A percentile compares a stretch with the other conserved stretches of the same genome.
Evolutionary conservation across 495 filamentous ascomycete genomes (phyloP).

Genomic region (Hypoxylon trugodes): DNA sequence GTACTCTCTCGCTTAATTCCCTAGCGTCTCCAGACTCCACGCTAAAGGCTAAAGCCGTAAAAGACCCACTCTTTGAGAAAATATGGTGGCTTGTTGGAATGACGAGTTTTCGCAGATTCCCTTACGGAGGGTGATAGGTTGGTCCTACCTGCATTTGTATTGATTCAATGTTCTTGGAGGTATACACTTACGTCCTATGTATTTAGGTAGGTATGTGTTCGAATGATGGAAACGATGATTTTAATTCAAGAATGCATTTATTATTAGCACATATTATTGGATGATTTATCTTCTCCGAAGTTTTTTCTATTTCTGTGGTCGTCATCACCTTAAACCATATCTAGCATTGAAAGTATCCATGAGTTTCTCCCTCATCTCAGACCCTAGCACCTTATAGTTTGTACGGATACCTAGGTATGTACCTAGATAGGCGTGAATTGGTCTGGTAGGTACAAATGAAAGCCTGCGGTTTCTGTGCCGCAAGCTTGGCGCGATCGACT

Average conservation of each 20-base stretch:
- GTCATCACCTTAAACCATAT: too few species aligned
- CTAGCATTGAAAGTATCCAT: too few species aligned
- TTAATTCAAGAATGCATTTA: too few species aligned
- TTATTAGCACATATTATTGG: too few species aligned
- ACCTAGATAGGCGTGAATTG: not conserved
- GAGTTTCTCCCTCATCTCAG: not conserved
- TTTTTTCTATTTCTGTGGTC: not conserved
- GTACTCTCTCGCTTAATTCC: constrained; percentile 37
- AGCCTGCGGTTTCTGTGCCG: constrained; percentile 31
- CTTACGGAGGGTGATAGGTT: not conserved
- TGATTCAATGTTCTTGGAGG: too few species aligned
- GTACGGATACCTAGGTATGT: too few species aligned
- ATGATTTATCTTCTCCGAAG: too few species aligned
- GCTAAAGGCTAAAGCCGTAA: constrained; percentile 38
- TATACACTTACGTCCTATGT: too few species aligned
- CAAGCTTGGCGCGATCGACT: constrained; percentile 37
- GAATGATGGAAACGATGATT: too few species aligned
- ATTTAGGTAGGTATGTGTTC: too few species aligned
- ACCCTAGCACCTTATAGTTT: constrained; percentile 3
- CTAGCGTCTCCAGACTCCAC: constrained; percentile 12
- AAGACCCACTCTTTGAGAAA: constrained; percentile 26
- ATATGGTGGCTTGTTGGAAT: constrained; percentile 43
- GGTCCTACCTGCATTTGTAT: too few species aligned
- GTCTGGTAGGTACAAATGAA: too few species aligned
- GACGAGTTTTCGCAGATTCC: constrained; percentile 31